A percentile compares a stretch with the other conserved stretches of the same genome.
phyloP scores from a whole-genome alignment of 192 early-diverging fungal species.

The Funneliformis mosseae region DNA sequence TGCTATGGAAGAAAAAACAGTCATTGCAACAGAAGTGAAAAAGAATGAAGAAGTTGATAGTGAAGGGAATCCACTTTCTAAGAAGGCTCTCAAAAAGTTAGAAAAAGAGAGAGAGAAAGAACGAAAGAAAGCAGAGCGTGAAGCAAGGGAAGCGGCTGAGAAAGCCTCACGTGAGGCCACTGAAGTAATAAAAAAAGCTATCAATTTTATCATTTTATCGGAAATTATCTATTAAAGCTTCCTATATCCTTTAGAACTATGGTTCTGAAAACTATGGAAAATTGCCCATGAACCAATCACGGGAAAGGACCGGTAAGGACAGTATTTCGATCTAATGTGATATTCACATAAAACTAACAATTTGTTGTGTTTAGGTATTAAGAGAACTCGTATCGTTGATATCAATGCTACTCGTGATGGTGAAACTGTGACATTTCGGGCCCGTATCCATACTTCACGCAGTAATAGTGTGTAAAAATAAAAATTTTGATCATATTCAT shows the following conservation, averaged over 20 bases:
- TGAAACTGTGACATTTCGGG: conserved; percentile 81
- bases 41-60: conserved; percentile 37
- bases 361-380: conserved; percentile 13
- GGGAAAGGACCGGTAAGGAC: conserved; percentile 64
- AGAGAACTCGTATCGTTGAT: conserved; percentile 46
- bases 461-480: conserved; percentile 67
- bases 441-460: conserved; percentile 88
- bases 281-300: conserved; percentile 83
- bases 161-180: conserved; percentile 66
- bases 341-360: conserved; percentile 3
- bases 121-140: conserved; percentile 63
- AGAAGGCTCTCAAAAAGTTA: conserved; percentile 92
- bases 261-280: conserved; percentile 87
- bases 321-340: not conserved
- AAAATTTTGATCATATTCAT: not conserved
- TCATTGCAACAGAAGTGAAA: not conserved
- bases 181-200: conserved; percentile 32
- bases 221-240: not conserved
- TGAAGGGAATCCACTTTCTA: conserved; percentile 89
- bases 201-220: not conserved
- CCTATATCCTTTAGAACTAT: conserved; percentile 61
- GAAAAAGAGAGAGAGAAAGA: conserved; percentile 79
- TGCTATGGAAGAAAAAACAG: too few species aligned
- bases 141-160: conserved; percentile 69
- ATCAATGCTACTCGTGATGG: conserved; percentile 66